Base-by-base conservation (phyloP, 768 basidiomycete genomes). In the Boletus eberwhitei region DNA sequence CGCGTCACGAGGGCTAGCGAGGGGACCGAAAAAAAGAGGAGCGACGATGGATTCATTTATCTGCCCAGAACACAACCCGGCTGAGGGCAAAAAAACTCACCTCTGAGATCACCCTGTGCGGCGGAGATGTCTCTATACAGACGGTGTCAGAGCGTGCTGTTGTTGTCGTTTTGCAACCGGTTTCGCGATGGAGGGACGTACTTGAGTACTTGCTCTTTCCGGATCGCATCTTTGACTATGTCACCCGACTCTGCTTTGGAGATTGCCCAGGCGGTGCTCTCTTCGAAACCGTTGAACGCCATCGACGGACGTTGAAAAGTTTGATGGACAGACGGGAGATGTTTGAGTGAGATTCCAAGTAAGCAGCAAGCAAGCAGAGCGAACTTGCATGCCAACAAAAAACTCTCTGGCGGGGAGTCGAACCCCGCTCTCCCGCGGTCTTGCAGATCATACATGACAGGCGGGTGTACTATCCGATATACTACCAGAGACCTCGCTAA, bases 181-280 rank as follows among this genome's bases (percentile, higher is more conserved):
- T 19, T 38, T 49, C n/a, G 21, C 19, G 8, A 34, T 21, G 51
- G 9, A 22, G 12, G 34, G 37, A 73, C 84, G 37, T 57, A 92
- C 91, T 86, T 89, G 67, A 93, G 80, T 9, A 88, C 60, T 52
- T 85, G 76, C 66, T 93, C 91, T 63, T 92, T 93, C 67, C 73
- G 78, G 48, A 93, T 75, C 8, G 91, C 85, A 60, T 90, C 88
- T 59, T 82, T 83, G 37, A 93, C 79, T 37, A 88, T 77, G 64
- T 91, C 87, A 43, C 77, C 81, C 19, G 78, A 64, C 39, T 75
- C 71, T 17, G 77, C 69, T 8, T 74, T 72, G 45, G 72, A 62
- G 29, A 54, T 61, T 8, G 81, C 85, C 85, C 85, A 87, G 0
- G 76, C 73, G 21, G 77, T 59, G 16, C 76, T 69, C 49, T 76